These are phyloP conservation scores for Xylariaceae sp. DNA, from an alignment of 2,329 filamentous ascomycete species.

Conservation along the genomic window DNA sequence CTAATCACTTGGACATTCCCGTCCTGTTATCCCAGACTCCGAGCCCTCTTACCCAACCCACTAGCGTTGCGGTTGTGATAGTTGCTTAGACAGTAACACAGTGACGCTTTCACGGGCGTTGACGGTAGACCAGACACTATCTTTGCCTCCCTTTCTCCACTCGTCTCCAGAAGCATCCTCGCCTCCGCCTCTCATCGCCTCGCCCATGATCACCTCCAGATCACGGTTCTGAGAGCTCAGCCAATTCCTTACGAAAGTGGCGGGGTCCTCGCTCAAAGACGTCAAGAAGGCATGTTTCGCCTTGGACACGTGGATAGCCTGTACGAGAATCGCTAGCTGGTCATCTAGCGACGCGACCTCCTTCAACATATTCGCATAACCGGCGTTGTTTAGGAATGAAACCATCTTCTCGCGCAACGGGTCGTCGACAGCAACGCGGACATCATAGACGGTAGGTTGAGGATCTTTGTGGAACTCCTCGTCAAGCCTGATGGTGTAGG, in stretches of 20 bases:
- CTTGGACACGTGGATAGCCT: constrained; percentile 81
- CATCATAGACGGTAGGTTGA: constrained; percentile 83
- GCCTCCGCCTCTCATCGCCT: constrained; percentile 67
- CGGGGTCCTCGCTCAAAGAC: constrained; percentile 77
- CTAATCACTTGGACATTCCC: not conserved
- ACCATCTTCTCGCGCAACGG: constrained; percentile 71
- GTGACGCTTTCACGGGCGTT: constrained; percentile 67
- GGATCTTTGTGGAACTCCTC: constrained; percentile 76
- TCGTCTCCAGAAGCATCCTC: constrained; percentile 63
- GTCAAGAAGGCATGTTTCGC: constrained; percentile 89
- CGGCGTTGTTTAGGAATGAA: constrained; percentile 68
- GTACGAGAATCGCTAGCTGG: constrained; percentile 79
- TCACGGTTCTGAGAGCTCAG: constrained; percentile 89
- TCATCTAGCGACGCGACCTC: constrained; percentile 81
- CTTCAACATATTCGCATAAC: constrained; percentile 72
- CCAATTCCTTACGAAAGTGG: constrained; percentile 84
- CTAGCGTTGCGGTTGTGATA: constrained; percentile 29
- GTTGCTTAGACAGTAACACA: constrained; percentile 59
- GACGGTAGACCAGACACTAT: constrained; percentile 59
- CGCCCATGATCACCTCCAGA: constrained; percentile 83
- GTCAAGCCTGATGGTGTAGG: constrained; percentile 94
- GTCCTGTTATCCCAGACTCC: too few relatives aligned
- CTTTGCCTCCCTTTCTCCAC: constrained; percentile 65
- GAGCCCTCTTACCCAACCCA: not conserved
- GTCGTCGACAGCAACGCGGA: constrained; percentile 83